Conservation (phyloP, 2,329 filamentous ascomycete genomes). For the Epichloe baconii region DNA sequence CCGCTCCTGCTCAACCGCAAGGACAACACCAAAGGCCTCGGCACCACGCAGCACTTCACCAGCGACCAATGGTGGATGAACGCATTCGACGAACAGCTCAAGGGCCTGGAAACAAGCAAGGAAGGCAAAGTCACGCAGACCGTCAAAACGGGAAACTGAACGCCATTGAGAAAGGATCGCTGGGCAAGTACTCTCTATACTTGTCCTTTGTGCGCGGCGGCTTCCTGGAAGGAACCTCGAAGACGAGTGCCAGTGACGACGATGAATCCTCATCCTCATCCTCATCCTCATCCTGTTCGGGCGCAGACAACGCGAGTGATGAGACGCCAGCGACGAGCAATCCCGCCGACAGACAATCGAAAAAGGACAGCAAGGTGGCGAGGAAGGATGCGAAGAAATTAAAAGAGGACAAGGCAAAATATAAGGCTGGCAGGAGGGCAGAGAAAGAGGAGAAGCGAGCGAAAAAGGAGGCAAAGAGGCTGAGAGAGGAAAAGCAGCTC, state of each 20-base stretch:
- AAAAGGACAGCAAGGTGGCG: not conserved
- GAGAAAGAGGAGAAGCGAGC: not conserved
- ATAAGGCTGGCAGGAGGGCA: too few species aligned
- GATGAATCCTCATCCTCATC: not conserved
- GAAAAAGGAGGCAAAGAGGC: conserved; percentile 13
- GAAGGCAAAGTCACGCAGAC: conserved; percentile 44
- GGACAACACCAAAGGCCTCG: conserved; percentile 67
- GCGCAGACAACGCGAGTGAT: conserved; percentile 16
- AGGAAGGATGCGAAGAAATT: conserved; percentile 5
- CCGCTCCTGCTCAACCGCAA: conserved; percentile 77
- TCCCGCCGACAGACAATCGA: conserved; percentile 14
- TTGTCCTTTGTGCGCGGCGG: conserved; percentile 76
- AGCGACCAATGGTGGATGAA: conserved; percentile 94
- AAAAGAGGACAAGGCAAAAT: conserved; percentile 10
- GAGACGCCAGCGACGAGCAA: conserved; percentile 12
- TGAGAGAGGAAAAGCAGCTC: conserved; percentile 1
- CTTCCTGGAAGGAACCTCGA: conserved; percentile 57
- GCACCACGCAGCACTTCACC: conserved; percentile 54
- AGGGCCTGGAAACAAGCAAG: conserved; percentile 56
- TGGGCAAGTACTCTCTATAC: conserved; percentile 56
- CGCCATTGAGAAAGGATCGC: conserved; percentile 38
- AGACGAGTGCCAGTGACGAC: conserved; percentile 12
- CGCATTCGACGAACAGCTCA: conserved; percentile 82
- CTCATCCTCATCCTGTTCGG: not conserved
- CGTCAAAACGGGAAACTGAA: conserved; percentile 38